Percentiles rank a stretch among this genome's conserved stretches.
phyloP scores from a whole-genome alignment of 768 basidiomycete genomes.

The Pleurotus ostreatus region DNA sequence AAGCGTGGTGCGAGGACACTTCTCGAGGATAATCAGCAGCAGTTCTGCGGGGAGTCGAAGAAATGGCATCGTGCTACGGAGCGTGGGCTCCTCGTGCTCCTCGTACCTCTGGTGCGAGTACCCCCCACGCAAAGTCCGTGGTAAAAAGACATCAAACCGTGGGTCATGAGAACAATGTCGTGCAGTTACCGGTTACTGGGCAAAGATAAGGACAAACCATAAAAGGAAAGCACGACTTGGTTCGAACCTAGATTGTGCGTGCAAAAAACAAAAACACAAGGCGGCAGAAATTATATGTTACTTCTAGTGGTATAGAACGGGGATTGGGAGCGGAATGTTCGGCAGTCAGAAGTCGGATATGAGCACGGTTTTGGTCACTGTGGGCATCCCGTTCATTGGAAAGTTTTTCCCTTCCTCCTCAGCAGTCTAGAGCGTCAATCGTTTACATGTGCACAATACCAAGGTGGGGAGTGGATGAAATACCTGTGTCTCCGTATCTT shows the following conservation, averaged over 20 bases:
- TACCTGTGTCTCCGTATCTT: constrained; percentile 3
- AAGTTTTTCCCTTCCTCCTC: neutral
- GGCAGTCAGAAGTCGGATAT: neutral
- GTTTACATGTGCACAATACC: neutral
- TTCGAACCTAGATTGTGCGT: no score
- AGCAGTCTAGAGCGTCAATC: neutral
- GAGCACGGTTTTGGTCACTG: constrained; percentile 1
- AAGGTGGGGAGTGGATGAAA: neutral
- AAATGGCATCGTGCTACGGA: neutral
- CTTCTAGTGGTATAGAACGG: neutral
- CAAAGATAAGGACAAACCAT: no score
- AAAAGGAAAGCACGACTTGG: no score
- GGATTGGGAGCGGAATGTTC: neutral
- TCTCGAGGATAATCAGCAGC: neutral
- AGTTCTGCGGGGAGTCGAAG: neutral
- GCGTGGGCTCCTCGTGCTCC: neutral
- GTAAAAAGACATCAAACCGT: neutral
- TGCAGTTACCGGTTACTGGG: no score
- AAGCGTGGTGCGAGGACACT: neutral
- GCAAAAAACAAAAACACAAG: neutral
- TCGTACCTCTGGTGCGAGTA: neutral
- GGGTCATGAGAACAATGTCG: neutral
- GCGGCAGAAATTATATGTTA: neutral
- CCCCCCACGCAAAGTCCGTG: neutral
- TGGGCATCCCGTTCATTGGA: constrained; percentile 2